phyloP scores from a whole-genome alignment of 768 basidiomycete species.

The Clavaria fumosa region DNA sequence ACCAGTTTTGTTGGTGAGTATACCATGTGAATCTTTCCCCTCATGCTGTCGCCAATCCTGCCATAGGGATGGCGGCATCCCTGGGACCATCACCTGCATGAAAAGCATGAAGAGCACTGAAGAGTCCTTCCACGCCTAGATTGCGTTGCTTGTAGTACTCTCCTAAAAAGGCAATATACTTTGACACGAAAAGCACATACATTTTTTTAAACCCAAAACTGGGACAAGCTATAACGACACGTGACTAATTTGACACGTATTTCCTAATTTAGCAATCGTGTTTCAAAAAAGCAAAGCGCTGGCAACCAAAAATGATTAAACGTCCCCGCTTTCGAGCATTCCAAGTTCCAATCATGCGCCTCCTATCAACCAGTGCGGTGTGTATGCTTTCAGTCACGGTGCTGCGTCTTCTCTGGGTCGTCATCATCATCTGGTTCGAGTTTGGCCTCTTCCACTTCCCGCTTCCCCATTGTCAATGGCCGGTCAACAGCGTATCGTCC shows the following conservation, averaged over 20 bases:
- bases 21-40: conserved; percentile 1
- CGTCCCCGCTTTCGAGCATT: too few species aligned
- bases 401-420: conserved; percentile 44
- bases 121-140: conserved; percentile 13
- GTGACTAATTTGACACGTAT: too few species aligned
- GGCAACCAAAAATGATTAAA: too few species aligned
- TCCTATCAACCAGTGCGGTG: too few species aligned
- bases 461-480: conserved; percentile 43
- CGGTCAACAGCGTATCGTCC: conserved; percentile 26
- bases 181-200: too few species aligned
- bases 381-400: too few species aligned
- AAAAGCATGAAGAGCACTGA: conserved; percentile 25
- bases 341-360: too few species aligned
- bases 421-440: conserved; percentile 59
- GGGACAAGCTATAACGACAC: too few species aligned
- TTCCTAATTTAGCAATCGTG: too few species aligned
- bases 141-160: background rate
- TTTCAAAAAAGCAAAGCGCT: too few species aligned
- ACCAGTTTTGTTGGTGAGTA: conserved; percentile 49
- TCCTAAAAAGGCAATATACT: background rate
- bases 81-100: conserved; percentile 23
- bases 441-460: conserved; percentile 36
- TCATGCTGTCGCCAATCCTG: conserved; percentile 2
- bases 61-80: conserved; percentile 36
- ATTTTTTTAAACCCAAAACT: too few species aligned